Conservation (phyloP, 2,329 filamentous ascomycete genomes). For the Ascochyta fabae region DNA sequence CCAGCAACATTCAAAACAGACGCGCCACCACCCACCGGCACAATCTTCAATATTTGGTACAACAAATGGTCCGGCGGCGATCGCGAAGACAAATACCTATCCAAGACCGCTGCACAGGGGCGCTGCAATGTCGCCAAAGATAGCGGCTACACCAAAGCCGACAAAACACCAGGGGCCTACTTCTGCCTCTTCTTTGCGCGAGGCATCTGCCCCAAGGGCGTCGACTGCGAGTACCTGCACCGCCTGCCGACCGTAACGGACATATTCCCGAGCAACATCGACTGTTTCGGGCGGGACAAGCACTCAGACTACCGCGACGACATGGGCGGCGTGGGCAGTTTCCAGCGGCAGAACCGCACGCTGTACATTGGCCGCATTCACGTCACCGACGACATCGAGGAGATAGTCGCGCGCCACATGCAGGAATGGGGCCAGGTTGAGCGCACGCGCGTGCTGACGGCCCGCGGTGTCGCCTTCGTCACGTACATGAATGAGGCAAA, state of each 20-base stretch:
- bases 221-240: slow-evolving; percentile 94
- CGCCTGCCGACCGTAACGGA: slow-evolving; percentile 86
- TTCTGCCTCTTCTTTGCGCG: slow-evolving; percentile 93
- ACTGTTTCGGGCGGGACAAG: slow-evolving; percentile 95
- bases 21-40: slow-evolving; percentile 89
- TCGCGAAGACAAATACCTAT: slow-evolving; percentile 87
- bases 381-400: slow-evolving; percentile 95
- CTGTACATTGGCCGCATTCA: slow-evolving; percentile 94
- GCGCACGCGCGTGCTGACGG: slow-evolving; percentile 84
- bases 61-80: slow-evolving; percentile 98
- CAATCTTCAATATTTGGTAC: slow-evolving; percentile 98
- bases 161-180: slow-evolving; percentile 68
- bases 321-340: slow-evolving; percentile 95
- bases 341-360: slow-evolving; percentile 92
- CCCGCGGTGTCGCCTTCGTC: slow-evolving; percentile 89
- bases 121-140: slow-evolving; percentile 85
- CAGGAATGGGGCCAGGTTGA: slow-evolving; percentile 96
- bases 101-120: slow-evolving; percentile 79
- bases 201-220: slow-evolving; percentile 82
- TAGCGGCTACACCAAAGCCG: slow-evolving; percentile 58
- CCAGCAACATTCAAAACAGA: slow-evolving; percentile 81
- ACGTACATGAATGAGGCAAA: slow-evolving; percentile 85
- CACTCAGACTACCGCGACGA: slow-evolving; percentile 92
- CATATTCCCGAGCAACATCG: slow-evolving; percentile 89
- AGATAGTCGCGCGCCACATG: slow-evolving; percentile 92